phyloP scores from a whole-genome alignment of 495 filamentous ascomycete species.

The Darksidea phi region DNA sequence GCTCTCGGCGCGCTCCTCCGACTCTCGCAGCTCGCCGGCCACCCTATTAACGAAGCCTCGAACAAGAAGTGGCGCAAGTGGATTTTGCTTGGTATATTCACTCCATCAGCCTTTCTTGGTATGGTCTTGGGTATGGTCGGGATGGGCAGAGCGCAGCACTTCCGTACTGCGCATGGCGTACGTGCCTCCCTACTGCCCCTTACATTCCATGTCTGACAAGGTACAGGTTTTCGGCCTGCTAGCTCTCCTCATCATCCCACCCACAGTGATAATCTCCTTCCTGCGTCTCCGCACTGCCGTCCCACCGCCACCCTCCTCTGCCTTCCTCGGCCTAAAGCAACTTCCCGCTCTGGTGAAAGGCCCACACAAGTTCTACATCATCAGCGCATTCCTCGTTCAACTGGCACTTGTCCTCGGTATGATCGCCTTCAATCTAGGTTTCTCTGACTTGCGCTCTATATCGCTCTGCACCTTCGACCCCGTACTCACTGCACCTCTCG shows the following conservation, averaged over 20 bases:
- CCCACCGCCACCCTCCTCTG: background rate
- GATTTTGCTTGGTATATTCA: slow-evolving; percentile 9
- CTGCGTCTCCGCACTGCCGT: slow-evolving; percentile 3
- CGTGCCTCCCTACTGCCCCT: background rate
- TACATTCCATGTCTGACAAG: slow-evolving; percentile 3
- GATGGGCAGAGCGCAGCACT: slow-evolving; percentile 8
- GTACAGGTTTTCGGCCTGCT: slow-evolving; percentile 14
- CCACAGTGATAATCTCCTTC: background rate
- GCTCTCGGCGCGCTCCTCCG: slow-evolving; percentile 8
- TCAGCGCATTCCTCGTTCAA: background rate
- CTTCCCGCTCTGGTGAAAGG: slow-evolving; percentile 1
- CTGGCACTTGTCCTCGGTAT: background rate
- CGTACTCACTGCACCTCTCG: slow-evolving; percentile 8
- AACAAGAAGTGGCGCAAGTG: slow-evolving; percentile 18
- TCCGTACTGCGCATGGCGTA: slow-evolving; percentile 10
- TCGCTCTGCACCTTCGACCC: slow-evolving; percentile 18
- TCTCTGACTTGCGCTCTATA: background rate
- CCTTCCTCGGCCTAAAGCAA: background rate
- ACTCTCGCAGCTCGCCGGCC: slow-evolving; percentile 4
- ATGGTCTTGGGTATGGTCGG: slow-evolving; percentile 12
- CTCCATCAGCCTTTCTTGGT: background rate
- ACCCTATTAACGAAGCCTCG: slow-evolving; percentile 1
- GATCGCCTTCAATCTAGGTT: background rate
- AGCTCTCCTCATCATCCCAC: slow-evolving; percentile 2
- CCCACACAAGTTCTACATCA: slow-evolving; percentile 1